Base-by-base conservation (phyloP, 352 stramenopile genomes). In the Phytopythium ostracodes region DNA sequence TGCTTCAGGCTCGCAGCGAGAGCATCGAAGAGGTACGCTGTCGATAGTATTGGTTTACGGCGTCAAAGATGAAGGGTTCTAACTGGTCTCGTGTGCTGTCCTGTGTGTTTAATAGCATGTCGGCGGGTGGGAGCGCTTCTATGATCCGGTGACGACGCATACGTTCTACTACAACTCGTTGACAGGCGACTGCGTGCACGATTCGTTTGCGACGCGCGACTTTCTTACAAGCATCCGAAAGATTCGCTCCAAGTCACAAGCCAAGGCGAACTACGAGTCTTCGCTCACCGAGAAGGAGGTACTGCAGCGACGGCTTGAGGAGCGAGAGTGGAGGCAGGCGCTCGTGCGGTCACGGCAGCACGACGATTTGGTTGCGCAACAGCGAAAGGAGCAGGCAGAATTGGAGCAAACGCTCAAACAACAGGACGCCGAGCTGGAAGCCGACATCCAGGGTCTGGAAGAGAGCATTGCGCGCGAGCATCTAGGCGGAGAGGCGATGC, bases 101-200 rank as follows among this genome's bases (percentile, higher is more conserved):
- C 29, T 60, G 54, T 53, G 22, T 18, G 50, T 24, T 49, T 8
- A 9, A 50, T 52, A 65, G 36, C 68, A 83, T 64, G 51, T 67
- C 35, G 72, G 65, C 7, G 76, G 70, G 2, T 93, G 84, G 81
- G 61, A 67, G 61, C 77, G 77, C 3, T 91, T 78, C 40, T 89
- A 89, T 59, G 81, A 91, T 49, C 63, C 67, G 2, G 60, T 65
- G 2, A 88, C 70, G 1, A 71, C 77, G 27, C 76, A 84, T 44
- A 84, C 69, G 4, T 93, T 88, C 53, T 90, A 87, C 63, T 88
- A 75, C 54, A 79, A 93, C 60, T 74, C 84, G 22, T 70, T 70
- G 18, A 82, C 75, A 0, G 84, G 84, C 35, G 81, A 88, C 17
- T 89, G 79, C 22, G 77, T 91, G 4, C 72, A 91, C 29, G 77